Percentiles rank a stretch among this genome's conserved stretches.
These are phyloP conservation scores for Cyclotella sp. DNA, from an alignment of 108 stramenopile genomes.

Conservation along the genomic window DNA sequence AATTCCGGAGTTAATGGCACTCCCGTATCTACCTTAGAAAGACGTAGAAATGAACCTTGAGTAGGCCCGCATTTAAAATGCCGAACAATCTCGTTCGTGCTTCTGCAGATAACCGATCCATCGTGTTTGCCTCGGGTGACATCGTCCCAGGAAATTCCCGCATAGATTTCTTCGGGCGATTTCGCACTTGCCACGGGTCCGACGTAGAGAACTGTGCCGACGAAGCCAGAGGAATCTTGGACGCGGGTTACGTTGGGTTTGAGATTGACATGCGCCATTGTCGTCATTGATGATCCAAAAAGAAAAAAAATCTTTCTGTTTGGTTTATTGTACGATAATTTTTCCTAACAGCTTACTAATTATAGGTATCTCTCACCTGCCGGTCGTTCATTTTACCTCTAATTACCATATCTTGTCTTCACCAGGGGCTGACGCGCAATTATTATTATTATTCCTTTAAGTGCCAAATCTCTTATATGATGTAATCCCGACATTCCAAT, in stretches of 20 bases:
- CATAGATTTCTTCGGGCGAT: constrained; percentile 73
- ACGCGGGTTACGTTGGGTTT: constrained; percentile 70
- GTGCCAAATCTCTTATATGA: too few species aligned
- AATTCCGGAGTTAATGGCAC: constrained; percentile 58
- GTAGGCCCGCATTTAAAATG: constrained; percentile 78
- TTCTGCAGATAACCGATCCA: constrained; percentile 79
- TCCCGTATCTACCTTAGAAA: constrained; percentile 70
- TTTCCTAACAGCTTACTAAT: too few species aligned
- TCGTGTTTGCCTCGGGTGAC: constrained; percentile 87
- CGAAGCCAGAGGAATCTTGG: constrained; percentile 82
- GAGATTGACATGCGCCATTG: constrained; percentile 17
- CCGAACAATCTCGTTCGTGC: constrained; percentile 74
- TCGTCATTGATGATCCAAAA: background rate
- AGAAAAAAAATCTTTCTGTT: background rate
- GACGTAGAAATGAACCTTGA: constrained; percentile 76
- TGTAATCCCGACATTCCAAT: constrained; percentile 15
- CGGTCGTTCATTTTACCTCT: too few species aligned
- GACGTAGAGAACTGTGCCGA: constrained; percentile 85
- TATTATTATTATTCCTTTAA: too few species aligned
- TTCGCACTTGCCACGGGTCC: constrained; percentile 91
- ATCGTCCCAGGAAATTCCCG: constrained; percentile 91
- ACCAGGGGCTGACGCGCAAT: too few species aligned
- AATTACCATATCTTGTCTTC: too few species aligned
- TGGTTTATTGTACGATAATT: background rate
- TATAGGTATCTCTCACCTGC: too few species aligned